phyloP scores from a whole-genome alignment of 306 rosid species.

The Inga oerstediana region DNA sequence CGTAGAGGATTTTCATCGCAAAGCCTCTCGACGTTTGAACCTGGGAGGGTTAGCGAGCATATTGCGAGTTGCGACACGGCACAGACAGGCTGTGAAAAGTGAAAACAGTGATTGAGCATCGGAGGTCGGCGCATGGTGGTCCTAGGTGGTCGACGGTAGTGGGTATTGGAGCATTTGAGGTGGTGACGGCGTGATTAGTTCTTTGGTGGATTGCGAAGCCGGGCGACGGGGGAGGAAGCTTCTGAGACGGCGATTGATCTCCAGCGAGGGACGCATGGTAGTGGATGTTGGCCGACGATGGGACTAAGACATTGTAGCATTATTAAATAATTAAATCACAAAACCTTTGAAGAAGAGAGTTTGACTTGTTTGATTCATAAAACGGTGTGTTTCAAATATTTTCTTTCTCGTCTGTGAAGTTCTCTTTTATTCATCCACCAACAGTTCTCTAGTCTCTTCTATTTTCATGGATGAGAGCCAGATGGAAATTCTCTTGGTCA shows the following conservation, averaged over 20 bases:
- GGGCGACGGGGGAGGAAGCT: too few relatives aligned
- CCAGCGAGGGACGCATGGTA: too few relatives aligned
- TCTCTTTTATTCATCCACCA: neutral
- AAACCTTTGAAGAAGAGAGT: neutral
- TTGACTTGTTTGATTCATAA: neutral
- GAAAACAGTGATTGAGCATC: neutral
- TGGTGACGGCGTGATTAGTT: too few relatives aligned
- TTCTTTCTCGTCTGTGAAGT: neutral
- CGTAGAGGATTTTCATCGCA: neutral
- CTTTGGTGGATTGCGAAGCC: too few relatives aligned
- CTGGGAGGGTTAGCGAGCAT: neutral
- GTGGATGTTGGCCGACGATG: too few relatives aligned
- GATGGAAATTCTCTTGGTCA: constrained; percentile 52
- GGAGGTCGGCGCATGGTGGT: neutral
- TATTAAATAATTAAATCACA: too few relatives aligned
- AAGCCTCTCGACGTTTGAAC: neutral
- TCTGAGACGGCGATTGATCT: too few relatives aligned
- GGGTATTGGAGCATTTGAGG: neutral
- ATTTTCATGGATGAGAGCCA: constrained; percentile 81
- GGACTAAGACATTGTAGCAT: too few relatives aligned
- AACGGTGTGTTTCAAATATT: neutral
- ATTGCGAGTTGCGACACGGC: neutral
- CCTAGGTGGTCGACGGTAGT: neutral
- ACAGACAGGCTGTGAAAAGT: neutral
- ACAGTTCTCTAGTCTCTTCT: neutral